Percentiles rank a stretch among this genome's conserved stretches.
Evolutionary conservation across 2,329 filamentous ascomycete genomes (phyloP).

Genomic region (Aspergillus brunneoviolaceus): DNA sequence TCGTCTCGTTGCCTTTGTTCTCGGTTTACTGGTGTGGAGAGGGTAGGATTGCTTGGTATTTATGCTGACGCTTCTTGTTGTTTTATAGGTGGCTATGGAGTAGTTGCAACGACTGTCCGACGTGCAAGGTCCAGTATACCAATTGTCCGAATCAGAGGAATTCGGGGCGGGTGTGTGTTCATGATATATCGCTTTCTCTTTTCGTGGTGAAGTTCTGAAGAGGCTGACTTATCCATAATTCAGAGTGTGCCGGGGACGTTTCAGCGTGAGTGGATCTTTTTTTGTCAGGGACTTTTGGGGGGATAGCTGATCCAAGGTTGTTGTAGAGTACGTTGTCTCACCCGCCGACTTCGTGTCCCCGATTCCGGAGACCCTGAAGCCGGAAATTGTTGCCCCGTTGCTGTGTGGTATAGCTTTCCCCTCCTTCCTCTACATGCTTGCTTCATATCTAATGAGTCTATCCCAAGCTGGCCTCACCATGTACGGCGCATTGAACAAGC

Average conservation of each 20-base stretch:
- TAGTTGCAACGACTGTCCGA: constrained; percentile 13
- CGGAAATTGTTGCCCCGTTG: constrained; percentile 12
- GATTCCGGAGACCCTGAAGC: constrained; percentile 9
- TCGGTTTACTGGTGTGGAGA: too few species aligned
- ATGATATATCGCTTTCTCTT: too few species aligned
- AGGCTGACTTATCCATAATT: not conserved
- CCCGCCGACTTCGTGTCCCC: constrained; percentile 11
- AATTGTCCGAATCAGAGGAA: constrained; percentile 16
- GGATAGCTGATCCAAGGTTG: too few species aligned
- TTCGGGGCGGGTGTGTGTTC: constrained; percentile 7
- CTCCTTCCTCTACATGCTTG: too few species aligned
- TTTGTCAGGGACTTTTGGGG: fast-evolving
- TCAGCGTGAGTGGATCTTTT: constrained; percentile 3
- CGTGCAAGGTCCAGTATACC: constrained; percentile 13
- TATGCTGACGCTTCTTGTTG: too few species aligned
- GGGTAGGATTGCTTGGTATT: too few species aligned
- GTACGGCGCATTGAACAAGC: constrained; percentile 16
- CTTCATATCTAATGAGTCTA: not conserved
- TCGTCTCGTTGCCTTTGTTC: too few species aligned
- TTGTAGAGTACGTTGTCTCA: constrained; percentile 14
- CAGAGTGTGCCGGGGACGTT: constrained; percentile 15
- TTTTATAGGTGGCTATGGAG: constrained; percentile 22
- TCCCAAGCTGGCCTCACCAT: constrained; percentile 9
- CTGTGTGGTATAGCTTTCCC: constrained; percentile 8
- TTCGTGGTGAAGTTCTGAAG: too few species aligned